Evolutionary conservation across 2,329 filamentous ascomycete species (phyloP), one percentile per base, ranked within the genome.

Genomic region (Onygenales sp.): DNA sequence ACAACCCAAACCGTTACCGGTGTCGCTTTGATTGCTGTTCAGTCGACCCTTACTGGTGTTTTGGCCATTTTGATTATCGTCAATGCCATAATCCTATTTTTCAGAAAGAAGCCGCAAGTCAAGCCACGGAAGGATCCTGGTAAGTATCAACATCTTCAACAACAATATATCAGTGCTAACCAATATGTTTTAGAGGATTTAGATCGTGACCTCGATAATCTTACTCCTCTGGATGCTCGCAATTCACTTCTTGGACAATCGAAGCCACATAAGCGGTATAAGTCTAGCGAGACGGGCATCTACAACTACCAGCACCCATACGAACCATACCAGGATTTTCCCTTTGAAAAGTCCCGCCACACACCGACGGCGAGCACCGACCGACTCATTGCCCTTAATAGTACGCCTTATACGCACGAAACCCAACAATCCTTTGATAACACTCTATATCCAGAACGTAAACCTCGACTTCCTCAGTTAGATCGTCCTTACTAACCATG

Each of bases 1-100:
- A 95, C 91, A 8, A 96, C 92, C 8, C 89, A 96, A 75, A 97
- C 93, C 0, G 82, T 97, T 49, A 92, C 88, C 13, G 93, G 93
- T 52, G 82, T 97, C n/a, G 88, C 90, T 13, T 79, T 98, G 55
- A 93, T 97, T 59, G 88, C 85, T n/a, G 79, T 97, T 4, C 93
- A 98, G 71, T 88, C 88, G 0, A 81, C 85, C 0, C 74, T 98
- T 60, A 95, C 91, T 5, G 90, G 81, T 57, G 70, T 89, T 27
- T 77, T 98, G 53, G 91, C 88, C 3, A 86, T 97, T 50, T 77
- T 97, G 33, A 95, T 98, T 61, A 80, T 81, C 9, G 87, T 91
- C 74, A 97, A 97, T 65, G 88, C 88, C 46, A 82, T 96, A 65
- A 87, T 88, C 62, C 80, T 84, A 51, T 90, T 85, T 72, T 84